Evolutionary conservation across 2,329 filamentous ascomycete genomes (phyloP).

Genomic region (Aschersonia sp.): DNA sequence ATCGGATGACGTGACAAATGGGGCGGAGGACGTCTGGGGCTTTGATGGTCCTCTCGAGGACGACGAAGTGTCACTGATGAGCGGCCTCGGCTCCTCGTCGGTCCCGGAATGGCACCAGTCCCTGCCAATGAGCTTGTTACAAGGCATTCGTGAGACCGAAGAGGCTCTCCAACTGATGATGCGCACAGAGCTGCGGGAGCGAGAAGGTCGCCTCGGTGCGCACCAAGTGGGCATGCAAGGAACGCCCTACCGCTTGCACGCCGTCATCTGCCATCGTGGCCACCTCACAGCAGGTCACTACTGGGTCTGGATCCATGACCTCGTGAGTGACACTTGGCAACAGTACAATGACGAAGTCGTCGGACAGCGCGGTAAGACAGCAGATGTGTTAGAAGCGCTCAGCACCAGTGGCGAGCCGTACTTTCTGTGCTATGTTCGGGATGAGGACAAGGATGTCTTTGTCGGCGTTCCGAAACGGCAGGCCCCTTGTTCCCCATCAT

Average conservation of each 20-base stretch:
- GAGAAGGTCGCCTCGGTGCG: slow-evolving; percentile 12
- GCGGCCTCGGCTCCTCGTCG: slow-evolving; percentile 10
- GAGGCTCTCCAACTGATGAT: slow-evolving; percentile 26
- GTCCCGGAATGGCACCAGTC: slow-evolving; percentile 7
- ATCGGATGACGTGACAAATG: no score
- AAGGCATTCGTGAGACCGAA: slow-evolving; percentile 11
- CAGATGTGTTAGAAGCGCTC: slow-evolving; percentile 54
- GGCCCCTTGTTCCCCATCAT: background rate
- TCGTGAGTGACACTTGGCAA: slow-evolving; percentile 67
- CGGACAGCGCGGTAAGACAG: slow-evolving; percentile 47
- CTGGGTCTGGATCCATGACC: slow-evolving; percentile 93
- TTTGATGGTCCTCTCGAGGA: slow-evolving; percentile 24
- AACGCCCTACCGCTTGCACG: slow-evolving; percentile 70
- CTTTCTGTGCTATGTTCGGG: slow-evolving; percentile 70
- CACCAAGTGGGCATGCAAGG: slow-evolving; percentile 37
- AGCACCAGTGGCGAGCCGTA: slow-evolving; percentile 63
- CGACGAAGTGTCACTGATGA: slow-evolving; percentile 5
- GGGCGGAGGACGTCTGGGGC: slow-evolving; percentile 11
- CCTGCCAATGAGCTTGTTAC: background rate
- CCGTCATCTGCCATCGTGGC: slow-evolving; percentile 83
- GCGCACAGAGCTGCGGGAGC: slow-evolving; percentile 22
- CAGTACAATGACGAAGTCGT: slow-evolving; percentile 89
- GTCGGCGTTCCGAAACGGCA: slow-evolving; percentile 30
- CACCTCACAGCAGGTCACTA: slow-evolving; percentile 70
- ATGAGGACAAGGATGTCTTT: slow-evolving; percentile 42